A percentile compares a stretch with the other conserved stretches of the same genome.
Evolutionary conservation across 495 filamentous ascomycete genomes (phyloP).

Genomic region (Podospora pseudocomata): DNA sequence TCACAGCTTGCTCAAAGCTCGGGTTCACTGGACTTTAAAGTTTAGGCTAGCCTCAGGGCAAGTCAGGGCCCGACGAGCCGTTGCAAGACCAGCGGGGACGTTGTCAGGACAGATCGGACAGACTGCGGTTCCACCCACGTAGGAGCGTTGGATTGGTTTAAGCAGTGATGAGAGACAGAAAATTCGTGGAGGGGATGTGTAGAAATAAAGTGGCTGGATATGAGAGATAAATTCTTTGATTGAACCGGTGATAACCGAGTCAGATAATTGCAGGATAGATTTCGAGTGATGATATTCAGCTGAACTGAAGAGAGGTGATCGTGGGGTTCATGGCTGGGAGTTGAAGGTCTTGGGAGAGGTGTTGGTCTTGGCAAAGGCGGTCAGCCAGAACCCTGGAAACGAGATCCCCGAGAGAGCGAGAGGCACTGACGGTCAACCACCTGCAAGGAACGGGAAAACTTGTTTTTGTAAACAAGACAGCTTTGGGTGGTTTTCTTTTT

Average conservation of each 20-base stretch:
- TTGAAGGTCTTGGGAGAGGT: no score
- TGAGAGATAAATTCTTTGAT: neutral
- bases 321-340: neutral
- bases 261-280: neutral
- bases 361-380: neutral
- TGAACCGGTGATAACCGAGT: neutral
- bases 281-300: neutral
- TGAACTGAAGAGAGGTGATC: neutral
- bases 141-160: constrained; percentile 9
- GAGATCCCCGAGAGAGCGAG: neutral
- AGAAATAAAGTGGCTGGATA: neutral
- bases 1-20: no score
- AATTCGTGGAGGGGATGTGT: neutral
- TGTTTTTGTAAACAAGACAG: constrained; percentile 10
- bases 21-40: no score
- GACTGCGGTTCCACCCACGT: constrained; percentile 9
- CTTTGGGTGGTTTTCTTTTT: neutral
- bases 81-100: neutral
- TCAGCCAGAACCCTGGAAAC: constrained; percentile 6
- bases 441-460: neutral
- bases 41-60: neutral
- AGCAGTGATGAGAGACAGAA: neutral
- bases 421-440: neutral
- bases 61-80: neutral
- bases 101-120: neutral